Evolutionary conservation across 805 yeast species (phyloP).

Genomic region (Ogataea polymorpha): DNA sequence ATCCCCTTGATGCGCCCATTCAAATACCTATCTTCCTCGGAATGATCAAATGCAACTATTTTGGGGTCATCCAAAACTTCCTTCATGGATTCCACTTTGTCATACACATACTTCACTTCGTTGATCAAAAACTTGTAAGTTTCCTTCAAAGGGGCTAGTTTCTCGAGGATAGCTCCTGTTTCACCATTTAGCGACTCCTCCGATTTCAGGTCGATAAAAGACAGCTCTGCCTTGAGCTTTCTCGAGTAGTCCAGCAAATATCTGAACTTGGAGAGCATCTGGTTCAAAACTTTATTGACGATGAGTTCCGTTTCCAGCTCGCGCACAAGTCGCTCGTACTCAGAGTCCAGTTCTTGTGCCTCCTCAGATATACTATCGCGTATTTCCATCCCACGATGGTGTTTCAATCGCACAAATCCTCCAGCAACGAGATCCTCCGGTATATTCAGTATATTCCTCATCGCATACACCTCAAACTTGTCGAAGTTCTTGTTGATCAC

Average conservation of each 20-base stretch:
- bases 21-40: conserved; percentile 20
- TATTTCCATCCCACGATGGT: conserved; percentile 55
- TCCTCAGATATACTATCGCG: conserved; percentile 15
- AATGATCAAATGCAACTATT: conserved; percentile 8
- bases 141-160: conserved; percentile 27
- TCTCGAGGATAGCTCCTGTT: conserved; percentile 8
- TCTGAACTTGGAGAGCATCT: conserved; percentile 38
- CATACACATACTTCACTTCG: conserved; percentile 24
- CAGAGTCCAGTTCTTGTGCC: conserved; percentile 20
- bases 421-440: conserved; percentile 61
- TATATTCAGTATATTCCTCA: conserved; percentile 70
- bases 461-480: conserved; percentile 75
- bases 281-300: conserved; percentile 39
- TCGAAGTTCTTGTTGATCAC: conserved; percentile 81
- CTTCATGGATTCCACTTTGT: conserved; percentile 15
- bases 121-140: conserved; percentile 25
- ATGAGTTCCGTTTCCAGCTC: conserved; percentile 43
- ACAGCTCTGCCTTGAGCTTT: conserved; percentile 11
- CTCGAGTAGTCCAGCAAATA: conserved; percentile 34
- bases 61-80: conserved; percentile 10
- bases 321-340: conserved; percentile 31
- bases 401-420: conserved; percentile 67
- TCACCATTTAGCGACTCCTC: conserved; percentile 1
- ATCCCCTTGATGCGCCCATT: conserved; percentile 17
- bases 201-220: conserved; percentile 12